Percentiles rank a stretch among this genome's conserved stretches.
Evolutionary conservation across 2,329 filamentous ascomycete species (phyloP).

Genomic region (Diaporthe citri): DNA sequence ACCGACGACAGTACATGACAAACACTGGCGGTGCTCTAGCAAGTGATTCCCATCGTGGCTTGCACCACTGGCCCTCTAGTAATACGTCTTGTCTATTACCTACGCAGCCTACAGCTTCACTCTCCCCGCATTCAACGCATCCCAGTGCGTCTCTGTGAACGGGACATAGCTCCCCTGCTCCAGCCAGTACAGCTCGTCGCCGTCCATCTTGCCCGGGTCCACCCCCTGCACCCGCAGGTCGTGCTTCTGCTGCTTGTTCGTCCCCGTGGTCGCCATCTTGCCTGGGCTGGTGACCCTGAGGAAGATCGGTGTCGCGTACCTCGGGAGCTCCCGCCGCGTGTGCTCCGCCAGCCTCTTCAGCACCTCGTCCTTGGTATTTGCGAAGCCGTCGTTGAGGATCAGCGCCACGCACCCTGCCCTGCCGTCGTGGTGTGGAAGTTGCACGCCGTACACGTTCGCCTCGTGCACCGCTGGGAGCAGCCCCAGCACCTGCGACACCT

Average conservation of each 20-base stretch:
- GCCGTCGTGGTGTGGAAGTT: slow-evolving; percentile 84
- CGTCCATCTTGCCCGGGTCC: slow-evolving; percentile 67
- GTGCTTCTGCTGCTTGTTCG: slow-evolving; percentile 91
- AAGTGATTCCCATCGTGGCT: background rate
- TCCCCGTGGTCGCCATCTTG: slow-evolving; percentile 78
- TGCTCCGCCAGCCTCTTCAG: slow-evolving; percentile 74
- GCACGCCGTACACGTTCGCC: slow-evolving; percentile 88
- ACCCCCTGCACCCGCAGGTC: slow-evolving; percentile 79
- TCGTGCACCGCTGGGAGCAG: slow-evolving; percentile 76
- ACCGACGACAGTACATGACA: background rate
- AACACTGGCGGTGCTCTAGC: background rate
- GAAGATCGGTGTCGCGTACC: slow-evolving; percentile 84
- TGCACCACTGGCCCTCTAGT: background rate
- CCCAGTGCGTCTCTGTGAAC: slow-evolving; percentile 79
- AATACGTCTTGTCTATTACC: slow-evolving; percentile 51
- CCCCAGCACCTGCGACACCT: slow-evolving; percentile 83
- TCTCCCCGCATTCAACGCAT: slow-evolving; percentile 72
- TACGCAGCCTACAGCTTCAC: slow-evolving; percentile 68
- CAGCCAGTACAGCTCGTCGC: slow-evolving; percentile 73
- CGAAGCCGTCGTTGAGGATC: slow-evolving; percentile 58
- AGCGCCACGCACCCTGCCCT: slow-evolving; percentile 78
- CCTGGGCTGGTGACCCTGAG: slow-evolving; percentile 73
- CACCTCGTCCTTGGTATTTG: slow-evolving; percentile 52
- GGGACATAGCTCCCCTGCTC: slow-evolving; percentile 74
- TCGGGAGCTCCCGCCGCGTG: slow-evolving; percentile 70